A percentile compares a stretch with the other conserved stretches of the same genome.
These are phyloP conservation scores for Fusarium longipes DNA, from an alignment of 2,329 filamentous ascomycete genomes.

Conservation along the genomic window DNA sequence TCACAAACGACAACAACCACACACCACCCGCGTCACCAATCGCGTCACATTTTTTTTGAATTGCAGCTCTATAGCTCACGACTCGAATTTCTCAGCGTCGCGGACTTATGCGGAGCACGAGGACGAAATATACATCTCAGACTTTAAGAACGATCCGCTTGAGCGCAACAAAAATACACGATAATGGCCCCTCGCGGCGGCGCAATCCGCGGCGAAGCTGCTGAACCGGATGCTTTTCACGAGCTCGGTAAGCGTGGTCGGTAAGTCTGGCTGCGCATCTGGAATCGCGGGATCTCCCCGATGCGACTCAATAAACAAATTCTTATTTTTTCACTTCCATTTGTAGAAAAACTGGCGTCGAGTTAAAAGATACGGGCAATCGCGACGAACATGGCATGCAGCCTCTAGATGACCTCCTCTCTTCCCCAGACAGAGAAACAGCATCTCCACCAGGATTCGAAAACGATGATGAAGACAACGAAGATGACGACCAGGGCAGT, in stretches of 20 bases:
- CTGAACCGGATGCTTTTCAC: constrained; percentile 50
- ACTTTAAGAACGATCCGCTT: not conserved
- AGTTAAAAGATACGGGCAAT: constrained; percentile 78
- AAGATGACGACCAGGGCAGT: constrained; percentile 46
- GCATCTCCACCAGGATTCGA: constrained; percentile 37
- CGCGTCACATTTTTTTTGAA: constrained; percentile 38
- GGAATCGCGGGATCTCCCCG: not conserved
- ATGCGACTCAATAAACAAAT: not conserved
- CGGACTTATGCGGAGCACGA: not conserved
- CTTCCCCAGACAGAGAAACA: constrained; percentile 75
- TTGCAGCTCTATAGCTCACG: constrained; percentile 20
- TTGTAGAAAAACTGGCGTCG: constrained; percentile 87
- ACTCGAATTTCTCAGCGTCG: constrained; percentile 2
- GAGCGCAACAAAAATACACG: not conserved
- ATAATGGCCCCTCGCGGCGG: constrained; percentile 51
- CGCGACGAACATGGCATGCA: constrained; percentile 95
- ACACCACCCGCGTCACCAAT: constrained; percentile 40
- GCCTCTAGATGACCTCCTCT: constrained; percentile 87
- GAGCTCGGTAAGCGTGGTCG: constrained; percentile 53
- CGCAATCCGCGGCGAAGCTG: constrained; percentile 46
- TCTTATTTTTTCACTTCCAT: constrained; percentile 19
- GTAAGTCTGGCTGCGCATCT: constrained; percentile 46
- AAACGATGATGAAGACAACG: constrained; percentile 34
- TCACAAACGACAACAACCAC: constrained; percentile 29
- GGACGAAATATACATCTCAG: not conserved